phyloP scores from a whole-genome alignment of 768 basidiomycete genomes.

The Tulasnella sp. region DNA sequence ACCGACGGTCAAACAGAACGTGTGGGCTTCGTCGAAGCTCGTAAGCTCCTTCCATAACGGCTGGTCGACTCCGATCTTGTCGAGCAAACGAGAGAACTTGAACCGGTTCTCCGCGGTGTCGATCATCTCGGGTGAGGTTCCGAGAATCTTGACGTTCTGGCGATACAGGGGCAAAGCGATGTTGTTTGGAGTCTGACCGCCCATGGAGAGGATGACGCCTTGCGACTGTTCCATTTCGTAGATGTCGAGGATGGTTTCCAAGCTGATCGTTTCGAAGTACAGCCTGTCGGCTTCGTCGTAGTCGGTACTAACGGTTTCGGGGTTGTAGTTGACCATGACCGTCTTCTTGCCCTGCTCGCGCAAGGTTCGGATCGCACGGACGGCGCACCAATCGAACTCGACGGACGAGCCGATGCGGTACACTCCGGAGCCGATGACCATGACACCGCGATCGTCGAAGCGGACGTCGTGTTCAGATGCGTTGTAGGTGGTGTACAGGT shows the following conservation, averaged over 20 bases:
- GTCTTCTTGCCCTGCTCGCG: slow-evolving; percentile 92
- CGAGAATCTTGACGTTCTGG: slow-evolving; percentile 96
- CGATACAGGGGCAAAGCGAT: slow-evolving; percentile 92
- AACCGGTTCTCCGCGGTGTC: slow-evolving; percentile 98
- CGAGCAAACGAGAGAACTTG: slow-evolving; percentile 97
- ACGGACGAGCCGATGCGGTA: slow-evolving; percentile 99
- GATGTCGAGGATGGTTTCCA: slow-evolving; percentile 94
- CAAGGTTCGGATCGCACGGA: slow-evolving; percentile 89
- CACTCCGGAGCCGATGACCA: slow-evolving; percentile 96
- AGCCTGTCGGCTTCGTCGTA: slow-evolving; percentile 97
- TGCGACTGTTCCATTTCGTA: slow-evolving; percentile 83
- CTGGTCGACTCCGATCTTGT: slow-evolving; percentile 98
- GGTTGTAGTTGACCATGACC: slow-evolving; percentile 99
- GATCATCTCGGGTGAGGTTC: slow-evolving; percentile 98
- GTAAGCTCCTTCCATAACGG: slow-evolving; percentile 95
- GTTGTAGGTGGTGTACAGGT: slow-evolving; percentile 97
- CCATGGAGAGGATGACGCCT: slow-evolving; percentile 95
- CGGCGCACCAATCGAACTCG: slow-evolving; percentile 99
- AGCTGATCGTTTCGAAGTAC: slow-evolving; percentile 97
- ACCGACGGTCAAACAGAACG: slow-evolving; percentile 86
- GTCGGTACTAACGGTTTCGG: slow-evolving; percentile 97
- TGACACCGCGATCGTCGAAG: slow-evolving; percentile 87
- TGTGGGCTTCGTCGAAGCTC: slow-evolving; percentile 72
- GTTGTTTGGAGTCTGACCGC: slow-evolving; percentile 97
- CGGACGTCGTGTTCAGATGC: slow-evolving; percentile 85